Evolutionary conservation across 129 eudicot genomes (phyloP).

Genomic region (Helianthus annuus): DNA sequence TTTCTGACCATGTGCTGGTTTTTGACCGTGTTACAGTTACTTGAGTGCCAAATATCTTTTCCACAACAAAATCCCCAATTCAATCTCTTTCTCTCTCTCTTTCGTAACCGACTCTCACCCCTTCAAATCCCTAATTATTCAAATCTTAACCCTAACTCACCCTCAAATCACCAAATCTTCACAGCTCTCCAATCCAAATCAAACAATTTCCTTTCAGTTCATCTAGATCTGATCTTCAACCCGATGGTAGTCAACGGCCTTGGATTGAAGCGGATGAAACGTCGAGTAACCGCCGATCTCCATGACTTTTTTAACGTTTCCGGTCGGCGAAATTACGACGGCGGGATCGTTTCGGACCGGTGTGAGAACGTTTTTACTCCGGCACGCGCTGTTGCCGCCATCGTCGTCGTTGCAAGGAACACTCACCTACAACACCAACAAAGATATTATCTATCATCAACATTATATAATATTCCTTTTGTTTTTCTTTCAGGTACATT

Average conservation of each 20-base stretch:
- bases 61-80: background rate
- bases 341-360: slow-evolving; percentile 58
- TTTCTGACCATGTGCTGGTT: too few species aligned
- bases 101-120: slow-evolving; percentile 28
- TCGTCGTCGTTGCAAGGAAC: slow-evolving; percentile 80
- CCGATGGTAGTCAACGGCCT: slow-evolving; percentile 81
- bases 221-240: slow-evolving; percentile 23
- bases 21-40: too few species aligned
- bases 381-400: slow-evolving; percentile 78
- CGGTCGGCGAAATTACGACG: slow-evolving; percentile 44
- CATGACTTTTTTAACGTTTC: slow-evolving; percentile 79
- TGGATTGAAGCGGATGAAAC: slow-evolving; percentile 72
- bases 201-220: background rate
- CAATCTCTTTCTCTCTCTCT: background rate
- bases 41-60: background rate
- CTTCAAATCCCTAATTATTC: background rate
- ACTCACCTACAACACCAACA: slow-evolving; percentile 67
- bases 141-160: slow-evolving; percentile 13
- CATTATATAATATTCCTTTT: too few species aligned
- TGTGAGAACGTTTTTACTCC: slow-evolving; percentile 51
- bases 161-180: background rate
- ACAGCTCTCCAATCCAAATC: background rate
- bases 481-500: background rate
- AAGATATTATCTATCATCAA: background rate
- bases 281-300: slow-evolving; percentile 88